Conservation (phyloP, 768 basidiomycete genomes). For the Pulveroboletus ravenelii region DNA sequence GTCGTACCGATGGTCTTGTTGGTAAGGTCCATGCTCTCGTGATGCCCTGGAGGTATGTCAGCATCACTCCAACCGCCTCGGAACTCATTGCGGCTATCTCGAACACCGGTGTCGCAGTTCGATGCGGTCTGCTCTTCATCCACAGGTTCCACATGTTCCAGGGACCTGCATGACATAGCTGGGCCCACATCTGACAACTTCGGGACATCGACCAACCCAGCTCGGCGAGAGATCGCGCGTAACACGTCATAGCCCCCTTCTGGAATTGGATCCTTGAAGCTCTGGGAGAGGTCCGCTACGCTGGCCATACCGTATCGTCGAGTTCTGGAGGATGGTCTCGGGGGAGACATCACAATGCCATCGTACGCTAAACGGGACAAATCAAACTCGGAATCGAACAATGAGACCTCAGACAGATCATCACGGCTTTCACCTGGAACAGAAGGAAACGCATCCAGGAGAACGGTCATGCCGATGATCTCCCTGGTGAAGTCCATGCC, state of each 20-base stretch:
- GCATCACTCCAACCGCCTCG: background rate
- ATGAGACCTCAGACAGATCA: background rate
- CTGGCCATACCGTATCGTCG: conserved; percentile 13
- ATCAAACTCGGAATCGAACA: background rate
- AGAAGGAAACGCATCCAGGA: conserved; percentile 8
- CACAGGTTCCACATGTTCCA: background rate
- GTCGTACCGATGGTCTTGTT: too few relatives aligned
- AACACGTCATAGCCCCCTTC: background rate
- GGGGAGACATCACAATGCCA: background rate
- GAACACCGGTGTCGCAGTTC: too few relatives aligned
- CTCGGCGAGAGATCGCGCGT: background rate
- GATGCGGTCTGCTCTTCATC: background rate
- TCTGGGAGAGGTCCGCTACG: background rate
- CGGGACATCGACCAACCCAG: background rate
- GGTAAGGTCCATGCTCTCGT: too few relatives aligned
- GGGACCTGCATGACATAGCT: background rate
- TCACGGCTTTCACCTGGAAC: conserved; percentile 1
- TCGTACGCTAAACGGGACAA: background rate
- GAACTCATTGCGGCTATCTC: background rate
- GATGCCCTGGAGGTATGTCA: background rate
- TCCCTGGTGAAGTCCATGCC: conserved; percentile 5
- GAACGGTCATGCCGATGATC: conserved; percentile 14
- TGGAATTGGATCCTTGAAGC: background rate
- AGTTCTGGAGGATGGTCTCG: background rate
- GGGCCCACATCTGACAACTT: background rate